Evolutionary conservation across 805 yeast species (phyloP), one percentile per base, ranked within the genome.

Genomic region (Yarrowia deformans): DNA sequence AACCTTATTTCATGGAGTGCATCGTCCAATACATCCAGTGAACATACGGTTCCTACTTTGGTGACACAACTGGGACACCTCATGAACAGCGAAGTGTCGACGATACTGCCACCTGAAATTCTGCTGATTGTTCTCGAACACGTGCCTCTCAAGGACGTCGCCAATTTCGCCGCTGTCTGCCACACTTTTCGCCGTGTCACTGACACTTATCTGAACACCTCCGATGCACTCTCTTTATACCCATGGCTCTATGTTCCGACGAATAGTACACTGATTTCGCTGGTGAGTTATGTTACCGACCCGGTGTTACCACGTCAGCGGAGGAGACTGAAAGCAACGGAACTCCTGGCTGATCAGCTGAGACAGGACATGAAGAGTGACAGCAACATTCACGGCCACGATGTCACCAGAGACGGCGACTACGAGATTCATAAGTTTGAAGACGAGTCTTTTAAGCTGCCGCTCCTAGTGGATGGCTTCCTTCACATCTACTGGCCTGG

Each of bases 401-500:
- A 54, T 8, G n/a, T 40, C n/a, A 40, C 29, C 9, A 23, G 48
- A 13, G 48, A 14, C 16, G 39, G 12, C 10, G 63, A 29, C 0
- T 29, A 29, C 8, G 63, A 56, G 16, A 18, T 56, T 14, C 48
- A 40, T 35, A 29, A 18, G 13, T 29, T 56, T 35, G 48, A 29
- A 13, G 19, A 35, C 23, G 48, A 40, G 29, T 23, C 35, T 3
- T 56, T 56, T 39, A 9, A 12, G 4, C n/a, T 56, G 10, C 63
- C 63, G 19, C 48, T 56, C 1, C 23, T 56, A 6, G 23, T 16
- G 39, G 37, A 56, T 12, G 63, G 63, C 10, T 56, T 39, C 8
- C 63, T 56, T 3, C 48, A 56, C 37, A 40, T 56, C 5, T 56
- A 56, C 63, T 56, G 63, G 63, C 37, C 48, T n/a, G 63, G 63